Conservation (phyloP, 2,329 filamentous ascomycete species). For the Pestalotiopsis sp. region DNA sequence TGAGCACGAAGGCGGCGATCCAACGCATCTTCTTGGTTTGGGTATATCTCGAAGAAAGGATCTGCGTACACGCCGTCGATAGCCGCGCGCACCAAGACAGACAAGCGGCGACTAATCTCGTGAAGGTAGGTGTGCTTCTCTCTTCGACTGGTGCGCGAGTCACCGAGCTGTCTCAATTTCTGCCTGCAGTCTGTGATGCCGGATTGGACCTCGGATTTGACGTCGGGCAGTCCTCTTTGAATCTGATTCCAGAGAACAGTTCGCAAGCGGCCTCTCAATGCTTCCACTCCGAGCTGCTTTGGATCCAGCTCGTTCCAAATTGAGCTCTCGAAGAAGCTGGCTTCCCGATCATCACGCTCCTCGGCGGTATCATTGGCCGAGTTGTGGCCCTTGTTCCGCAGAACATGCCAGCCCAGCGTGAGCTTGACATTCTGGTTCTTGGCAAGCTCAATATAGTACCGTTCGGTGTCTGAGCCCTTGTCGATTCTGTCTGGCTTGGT, state of each 20-base stretch:
- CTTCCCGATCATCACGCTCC: not conserved
- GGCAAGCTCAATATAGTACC: not conserved
- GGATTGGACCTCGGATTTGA: not conserved
- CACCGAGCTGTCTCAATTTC: not conserved
- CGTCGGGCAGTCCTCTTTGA: not conserved
- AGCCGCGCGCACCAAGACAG: not conserved
- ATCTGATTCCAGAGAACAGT: not conserved
- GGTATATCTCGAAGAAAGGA: not conserved
- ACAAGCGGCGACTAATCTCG: not conserved
- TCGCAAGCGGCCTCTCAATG: conserved; percentile 39
- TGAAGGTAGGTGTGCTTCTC: not conserved
- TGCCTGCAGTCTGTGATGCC: not conserved
- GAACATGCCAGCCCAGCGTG: not conserved
- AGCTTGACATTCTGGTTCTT: conserved; percentile 2
- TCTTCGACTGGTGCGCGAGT: not conserved
- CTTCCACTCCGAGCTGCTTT: conserved; percentile 37
- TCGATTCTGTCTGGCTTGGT: not conserved
- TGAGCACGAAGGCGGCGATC: not conserved
- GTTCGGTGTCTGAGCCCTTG: not conserved
- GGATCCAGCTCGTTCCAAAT: conserved; percentile 17
- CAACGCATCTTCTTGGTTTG: not conserved
- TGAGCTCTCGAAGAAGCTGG: conserved; percentile 21
- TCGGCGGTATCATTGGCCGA: conserved; percentile 19
- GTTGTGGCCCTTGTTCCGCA: conserved; percentile 32
- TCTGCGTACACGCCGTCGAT: not conserved